Base-by-base conservation (phyloP, 2,329 filamentous ascomycete genomes). In the Aspergillus vadensis region DNA sequence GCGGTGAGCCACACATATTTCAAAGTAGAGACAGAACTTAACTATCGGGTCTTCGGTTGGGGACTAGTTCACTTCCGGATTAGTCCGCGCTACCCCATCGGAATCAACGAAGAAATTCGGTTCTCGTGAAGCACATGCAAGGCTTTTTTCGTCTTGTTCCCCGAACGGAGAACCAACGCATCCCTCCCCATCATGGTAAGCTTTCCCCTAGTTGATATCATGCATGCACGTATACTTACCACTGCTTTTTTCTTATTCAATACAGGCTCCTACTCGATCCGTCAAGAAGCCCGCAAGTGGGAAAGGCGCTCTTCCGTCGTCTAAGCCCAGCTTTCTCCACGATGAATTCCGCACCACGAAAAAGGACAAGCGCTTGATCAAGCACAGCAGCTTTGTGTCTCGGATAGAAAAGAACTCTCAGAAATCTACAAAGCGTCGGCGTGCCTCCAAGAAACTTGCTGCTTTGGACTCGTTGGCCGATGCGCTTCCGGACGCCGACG, bases 331-430 rank as follows among this genome's bases (percentile, higher is more conserved):
- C 21, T 60, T 62, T 25, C 72, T 75, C 54, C 63, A 70, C 47
- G 69, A 77, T 56, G 73, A 76, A 6, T 93, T 94, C 76, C 80
- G 87, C 62, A 84, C 87, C 57, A 87, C 84, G 64, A 98, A 97
- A 78, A 88, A 86, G 72, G 91, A 96, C 80, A 96, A 94, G 80
- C 90, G 89, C 23, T 80, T 83, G 36, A 91, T 96, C 69, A 93
- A 92, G 73, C 91, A 91, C 81, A 89, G 90, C 0, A 79, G 88
- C 14, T 92, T 98, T 65, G 81, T 96, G 27, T 88, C 87, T 19
- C 90, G 88, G 64, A 90, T 97, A 69, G 81, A 87, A 66, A 91
- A 92, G 66, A 78, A 82, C 6, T 72, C 77, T 56, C 74, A 75
- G 57, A 86, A 83, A 71, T 75, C 82, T 8, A 80, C 83, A n/a